phyloP scores from a whole-genome alignment of 495 filamentous ascomycete genomes.

The Trichocladium antarcticum region DNA sequence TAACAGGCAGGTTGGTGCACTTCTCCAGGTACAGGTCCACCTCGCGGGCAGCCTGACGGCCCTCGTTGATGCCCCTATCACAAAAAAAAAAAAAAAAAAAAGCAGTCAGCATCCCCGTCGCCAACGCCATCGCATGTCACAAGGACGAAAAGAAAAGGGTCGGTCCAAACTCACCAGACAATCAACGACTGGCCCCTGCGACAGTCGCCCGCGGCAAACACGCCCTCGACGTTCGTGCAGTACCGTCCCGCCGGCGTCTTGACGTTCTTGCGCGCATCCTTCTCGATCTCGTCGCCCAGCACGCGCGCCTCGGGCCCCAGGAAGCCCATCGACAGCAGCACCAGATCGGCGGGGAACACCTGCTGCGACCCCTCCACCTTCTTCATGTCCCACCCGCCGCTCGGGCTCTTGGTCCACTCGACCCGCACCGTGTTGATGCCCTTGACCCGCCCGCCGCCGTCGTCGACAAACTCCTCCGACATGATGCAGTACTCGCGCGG shows the following conservation, averaged over 20 bases:
- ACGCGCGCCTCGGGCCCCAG: slow-evolving; percentile 88
- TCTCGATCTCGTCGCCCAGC: slow-evolving; percentile 77
- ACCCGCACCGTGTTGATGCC: slow-evolving; percentile 97
- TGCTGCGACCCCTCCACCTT: slow-evolving; percentile 88
- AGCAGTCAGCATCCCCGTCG: too few species aligned
- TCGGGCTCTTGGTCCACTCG: slow-evolving; percentile 85
- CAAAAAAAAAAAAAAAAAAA: neutral
- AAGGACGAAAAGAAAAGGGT: neutral
- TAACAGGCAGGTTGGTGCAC: slow-evolving; percentile 75
- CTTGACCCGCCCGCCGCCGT: slow-evolving; percentile 78
- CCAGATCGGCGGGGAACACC: slow-evolving; percentile 95
- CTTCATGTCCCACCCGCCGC: slow-evolving; percentile 99
- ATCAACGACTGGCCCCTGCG: slow-evolving; percentile 93
- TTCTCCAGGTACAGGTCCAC: slow-evolving; percentile 82
- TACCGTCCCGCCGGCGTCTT: slow-evolving; percentile 91
- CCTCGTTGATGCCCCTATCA: slow-evolving; percentile 95
- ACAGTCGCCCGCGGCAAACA: slow-evolving; percentile 96
- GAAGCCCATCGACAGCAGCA: slow-evolving; percentile 98
- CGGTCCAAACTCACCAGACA: slow-evolving; percentile 65
- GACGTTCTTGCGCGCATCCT: slow-evolving; percentile 90
- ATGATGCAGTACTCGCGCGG: slow-evolving; percentile 98
- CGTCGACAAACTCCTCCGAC: slow-evolving; percentile 95
- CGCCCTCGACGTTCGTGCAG: slow-evolving; percentile 72
- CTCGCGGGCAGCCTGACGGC: slow-evolving; percentile 85
- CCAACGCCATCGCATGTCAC: neutral